A percentile compares a stretch with the other conserved stretches of the same genome.
Conservation (phyloP, 2,329 filamentous ascomycete species). For the Colletotrichum lini region DNA sequence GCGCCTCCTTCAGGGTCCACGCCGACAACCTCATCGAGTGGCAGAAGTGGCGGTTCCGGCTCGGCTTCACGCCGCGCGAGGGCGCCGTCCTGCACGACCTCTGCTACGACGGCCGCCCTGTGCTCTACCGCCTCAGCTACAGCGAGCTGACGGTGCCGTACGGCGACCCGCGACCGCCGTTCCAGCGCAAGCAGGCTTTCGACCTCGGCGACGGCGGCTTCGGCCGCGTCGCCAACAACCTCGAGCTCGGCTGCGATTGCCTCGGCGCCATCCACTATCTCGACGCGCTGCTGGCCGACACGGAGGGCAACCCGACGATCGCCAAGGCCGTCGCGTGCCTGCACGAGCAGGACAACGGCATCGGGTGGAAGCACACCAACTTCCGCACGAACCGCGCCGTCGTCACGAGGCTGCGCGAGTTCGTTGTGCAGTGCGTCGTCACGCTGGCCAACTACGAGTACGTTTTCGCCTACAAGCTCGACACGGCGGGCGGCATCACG, state of each 20-base stretch:
- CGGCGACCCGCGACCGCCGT: slow-evolving; percentile 75
- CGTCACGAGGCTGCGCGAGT: slow-evolving; percentile 71
- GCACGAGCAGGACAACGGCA: slow-evolving; percentile 80
- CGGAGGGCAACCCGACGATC: slow-evolving; percentile 66
- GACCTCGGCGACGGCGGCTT: slow-evolving; percentile 80
- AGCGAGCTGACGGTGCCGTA: slow-evolving; percentile 81
- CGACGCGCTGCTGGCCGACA: slow-evolving; percentile 67
- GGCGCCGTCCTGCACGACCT: slow-evolving; percentile 80
- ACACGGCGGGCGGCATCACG: slow-evolving; percentile 73
- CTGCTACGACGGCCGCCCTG: slow-evolving; percentile 74
- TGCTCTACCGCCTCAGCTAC: slow-evolving; percentile 77
- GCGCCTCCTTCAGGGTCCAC: slow-evolving; percentile 74
- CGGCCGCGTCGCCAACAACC: slow-evolving; percentile 77
- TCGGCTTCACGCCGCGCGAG: slow-evolving; percentile 79
- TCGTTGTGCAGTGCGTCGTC: slow-evolving; percentile 78
- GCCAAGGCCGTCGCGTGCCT: slow-evolving; percentile 75
- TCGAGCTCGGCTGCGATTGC: slow-evolving; percentile 78
- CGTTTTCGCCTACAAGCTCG: slow-evolving; percentile 67
- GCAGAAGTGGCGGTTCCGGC: slow-evolving; percentile 79
- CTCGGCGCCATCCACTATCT: slow-evolving; percentile 78
- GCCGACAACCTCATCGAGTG: slow-evolving; percentile 66
- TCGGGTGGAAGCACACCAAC: slow-evolving; percentile 81
- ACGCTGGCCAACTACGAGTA: slow-evolving; percentile 81
- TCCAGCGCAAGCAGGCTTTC: slow-evolving; percentile 79
- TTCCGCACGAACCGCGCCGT: slow-evolving; percentile 74